Conservation (phyloP, 345 rosid genomes). For the Camelina sativa region DNA sequence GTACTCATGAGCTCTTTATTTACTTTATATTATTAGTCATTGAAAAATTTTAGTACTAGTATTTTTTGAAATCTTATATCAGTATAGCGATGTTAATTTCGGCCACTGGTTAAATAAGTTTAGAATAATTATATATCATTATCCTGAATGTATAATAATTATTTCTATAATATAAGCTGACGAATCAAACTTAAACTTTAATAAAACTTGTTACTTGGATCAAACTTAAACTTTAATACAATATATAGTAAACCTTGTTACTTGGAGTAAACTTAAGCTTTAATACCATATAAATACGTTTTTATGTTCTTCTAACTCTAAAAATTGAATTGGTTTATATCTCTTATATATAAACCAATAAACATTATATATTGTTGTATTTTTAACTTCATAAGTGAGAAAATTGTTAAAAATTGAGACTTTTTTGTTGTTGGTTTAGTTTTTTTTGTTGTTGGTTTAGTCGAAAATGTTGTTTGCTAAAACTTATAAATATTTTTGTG, state of each 20-base stretch:
- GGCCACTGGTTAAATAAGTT: background rate
- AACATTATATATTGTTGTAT: background rate
- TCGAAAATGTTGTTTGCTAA: background rate
- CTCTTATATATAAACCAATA: no score
- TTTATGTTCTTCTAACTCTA: no score
- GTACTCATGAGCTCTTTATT: conserved; percentile 6
- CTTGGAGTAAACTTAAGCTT: no score
- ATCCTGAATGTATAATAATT: no score
- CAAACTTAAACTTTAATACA: no score
- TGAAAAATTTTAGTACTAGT: background rate
- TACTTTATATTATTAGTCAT: background rate
- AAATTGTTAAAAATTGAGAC: background rate
- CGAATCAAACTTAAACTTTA: no score
- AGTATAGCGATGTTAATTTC: no score
- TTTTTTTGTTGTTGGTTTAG: background rate
- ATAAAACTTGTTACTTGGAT: no score
- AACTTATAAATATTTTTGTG: background rate
- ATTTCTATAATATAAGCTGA: no score
- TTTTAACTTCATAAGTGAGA: background rate
- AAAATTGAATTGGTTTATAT: no score
- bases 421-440: background rate
- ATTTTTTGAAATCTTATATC: background rate
- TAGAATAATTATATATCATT: background rate
- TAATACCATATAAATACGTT: no score
- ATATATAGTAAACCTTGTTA: no score